Percentiles rank a stretch among this genome's conserved stretches.
Evolutionary conservation across 2,329 filamentous ascomycete species (phyloP).

Genomic region (Ascocoryne sarcoides): DNA sequence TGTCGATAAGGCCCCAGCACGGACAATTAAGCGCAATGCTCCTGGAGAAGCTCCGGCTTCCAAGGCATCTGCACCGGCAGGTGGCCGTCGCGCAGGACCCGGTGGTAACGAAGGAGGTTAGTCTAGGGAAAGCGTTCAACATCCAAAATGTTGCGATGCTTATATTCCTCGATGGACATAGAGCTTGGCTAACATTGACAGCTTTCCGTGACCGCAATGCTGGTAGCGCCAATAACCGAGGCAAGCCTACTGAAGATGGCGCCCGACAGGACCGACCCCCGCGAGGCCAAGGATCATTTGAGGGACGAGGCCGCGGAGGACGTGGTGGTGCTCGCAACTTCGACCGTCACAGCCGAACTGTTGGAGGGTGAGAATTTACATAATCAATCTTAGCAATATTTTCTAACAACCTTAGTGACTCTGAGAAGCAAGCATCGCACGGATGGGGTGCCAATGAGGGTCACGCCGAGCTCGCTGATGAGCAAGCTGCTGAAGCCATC

Average conservation of each 20-base stretch:
- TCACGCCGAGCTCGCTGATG: constrained; percentile 77
- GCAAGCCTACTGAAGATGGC: constrained; percentile 66
- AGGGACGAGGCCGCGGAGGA: constrained; percentile 35
- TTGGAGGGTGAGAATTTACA: constrained; percentile 23
- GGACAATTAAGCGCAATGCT: constrained; percentile 75
- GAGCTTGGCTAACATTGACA: constrained; percentile 30
- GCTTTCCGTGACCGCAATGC: constrained; percentile 85
- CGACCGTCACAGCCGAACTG: constrained; percentile 30
- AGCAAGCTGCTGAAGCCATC: constrained; percentile 83
- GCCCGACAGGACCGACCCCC: constrained; percentile 40
- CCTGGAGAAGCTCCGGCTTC: constrained; percentile 58
- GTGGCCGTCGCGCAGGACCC: constrained; percentile 31
- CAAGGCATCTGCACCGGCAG: constrained; percentile 20
- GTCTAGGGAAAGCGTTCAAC: too few relatives aligned
- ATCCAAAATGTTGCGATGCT: background rate
- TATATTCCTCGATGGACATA: constrained; percentile 6
- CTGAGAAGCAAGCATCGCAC: constrained; percentile 80
- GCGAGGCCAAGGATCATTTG: constrained; percentile 47
- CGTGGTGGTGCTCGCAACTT: constrained; percentile 25
- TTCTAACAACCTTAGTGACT: constrained; percentile 45
- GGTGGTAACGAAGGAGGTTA: constrained; percentile 81
- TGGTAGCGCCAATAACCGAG: constrained; percentile 74
- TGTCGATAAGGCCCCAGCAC: constrained; percentile 72
- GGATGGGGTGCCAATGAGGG: constrained; percentile 83
- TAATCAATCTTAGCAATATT: background rate